Evolutionary conservation across 805 yeast species (phyloP), one percentile per base, ranked within the genome.

Genomic region (Yarrowia osloensis): DNA sequence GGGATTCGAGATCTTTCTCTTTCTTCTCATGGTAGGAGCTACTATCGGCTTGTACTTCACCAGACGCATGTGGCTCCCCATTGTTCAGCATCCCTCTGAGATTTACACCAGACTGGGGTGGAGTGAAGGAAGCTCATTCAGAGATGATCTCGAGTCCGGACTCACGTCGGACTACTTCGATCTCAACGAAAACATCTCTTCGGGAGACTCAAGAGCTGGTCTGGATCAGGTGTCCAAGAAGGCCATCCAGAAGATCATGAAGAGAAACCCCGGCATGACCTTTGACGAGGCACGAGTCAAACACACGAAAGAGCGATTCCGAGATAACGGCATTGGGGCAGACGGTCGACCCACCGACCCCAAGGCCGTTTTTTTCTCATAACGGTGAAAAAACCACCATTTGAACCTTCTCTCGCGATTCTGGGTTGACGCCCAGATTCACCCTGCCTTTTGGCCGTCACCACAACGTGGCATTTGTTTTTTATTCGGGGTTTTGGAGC

Each of bases 271-370:
- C 17, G 74, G 79, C 39, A 69, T 88, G 31, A 72, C 83, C 1
- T 90, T 90, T 73, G 96, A 90, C 74, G 85, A 85, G 47, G 96
- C 96, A 0, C 79, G 96, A 69, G 74, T 84, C 3, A 72, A 80
- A 66, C 87, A 83, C 72, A 82, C 85, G 5, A 79, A 78, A 63
- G 70, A 74, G 17, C 77, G 77, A 69, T 80, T 90, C 74, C 77
- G 79, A 0, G 74, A 78, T 17, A 82, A 88, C 73, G 82, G 80
- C 12, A 85, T 89, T 47, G 88, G 84, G 2, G 81, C 85, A 0
- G 87, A 88, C 74, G 94, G 94, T 0, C 75, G 83, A 61, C 93
- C 93, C 0, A 70, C 80, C 44, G 93, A 88, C 70, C 90, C 92
- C 0, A 84, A 82, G 70, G 82, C 88, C 1, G 85, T 87, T 2